Evolutionary conservation across 768 basidiomycete genomes (phyloP).

Genomic region (Epithele typhae): DNA sequence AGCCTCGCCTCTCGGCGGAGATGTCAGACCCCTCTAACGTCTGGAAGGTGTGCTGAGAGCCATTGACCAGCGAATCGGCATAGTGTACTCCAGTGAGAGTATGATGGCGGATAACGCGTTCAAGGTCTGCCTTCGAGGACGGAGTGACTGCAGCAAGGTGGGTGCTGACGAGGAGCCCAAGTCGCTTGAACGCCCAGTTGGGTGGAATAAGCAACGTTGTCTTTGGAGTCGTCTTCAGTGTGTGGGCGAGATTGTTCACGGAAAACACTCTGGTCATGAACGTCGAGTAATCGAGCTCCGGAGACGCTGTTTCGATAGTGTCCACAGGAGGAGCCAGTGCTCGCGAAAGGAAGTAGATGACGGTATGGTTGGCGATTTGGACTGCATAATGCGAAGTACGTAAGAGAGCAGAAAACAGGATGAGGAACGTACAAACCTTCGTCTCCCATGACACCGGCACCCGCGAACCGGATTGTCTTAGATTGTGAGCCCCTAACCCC

Average conservation of each 20-base stretch:
- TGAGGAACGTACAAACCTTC: slow-evolving; percentile 41
- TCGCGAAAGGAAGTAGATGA: slow-evolving; percentile 87
- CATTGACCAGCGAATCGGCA: slow-evolving; percentile 50
- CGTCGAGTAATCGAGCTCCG: slow-evolving; percentile 79
- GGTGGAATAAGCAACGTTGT: slow-evolving; percentile 84
- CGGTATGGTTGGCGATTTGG: slow-evolving; percentile 56
- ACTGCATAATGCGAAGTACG: slow-evolving; percentile 42
- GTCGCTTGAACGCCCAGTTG: slow-evolving; percentile 82
- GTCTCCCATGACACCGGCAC: slow-evolving; percentile 74
- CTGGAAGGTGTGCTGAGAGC: slow-evolving; percentile 66
- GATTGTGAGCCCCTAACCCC: slow-evolving; percentile 35
- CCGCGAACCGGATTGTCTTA: slow-evolving; percentile 74
- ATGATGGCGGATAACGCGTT: slow-evolving; percentile 86
- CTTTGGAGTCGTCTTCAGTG: slow-evolving; percentile 56
- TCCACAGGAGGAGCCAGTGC: slow-evolving; percentile 82
- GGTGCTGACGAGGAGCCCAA: slow-evolving; percentile 80
- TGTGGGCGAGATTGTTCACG: slow-evolving; percentile 73
- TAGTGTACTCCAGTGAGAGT: slow-evolving; percentile 76
- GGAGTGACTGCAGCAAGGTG: slow-evolving; percentile 67
- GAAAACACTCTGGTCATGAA: slow-evolving; percentile 92
- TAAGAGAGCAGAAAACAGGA: slow-evolving; percentile 6
- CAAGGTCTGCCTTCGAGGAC: slow-evolving; percentile 74
- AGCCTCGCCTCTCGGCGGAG: slow-evolving; percentile 53
- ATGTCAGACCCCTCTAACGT: slow-evolving; percentile 87
- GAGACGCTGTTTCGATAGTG: slow-evolving; percentile 74